These are phyloP conservation scores for Pleurozium schreberi DNA, from an alignment of 225 moss, liverwort and hornwort genomes.

Conservation along the genomic window DNA sequence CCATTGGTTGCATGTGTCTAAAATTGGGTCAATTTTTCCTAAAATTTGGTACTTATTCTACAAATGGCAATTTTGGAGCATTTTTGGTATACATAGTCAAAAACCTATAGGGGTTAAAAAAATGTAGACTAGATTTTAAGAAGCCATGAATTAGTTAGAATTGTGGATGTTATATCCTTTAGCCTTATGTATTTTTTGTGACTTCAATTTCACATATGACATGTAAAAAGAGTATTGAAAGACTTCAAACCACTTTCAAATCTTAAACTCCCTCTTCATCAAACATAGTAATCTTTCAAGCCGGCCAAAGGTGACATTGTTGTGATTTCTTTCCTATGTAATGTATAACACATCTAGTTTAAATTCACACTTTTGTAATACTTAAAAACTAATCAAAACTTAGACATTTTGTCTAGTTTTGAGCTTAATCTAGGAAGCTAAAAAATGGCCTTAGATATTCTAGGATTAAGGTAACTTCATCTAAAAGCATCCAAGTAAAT, in stretches of 20 bases:
- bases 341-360: not conserved
- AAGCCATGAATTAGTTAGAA: not conserved
- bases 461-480: not conserved
- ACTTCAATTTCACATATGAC: not conserved
- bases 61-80: too few species aligned
- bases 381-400: not conserved
- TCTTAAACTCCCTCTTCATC: too few species aligned
- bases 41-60: too few species aligned
- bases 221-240: not conserved
- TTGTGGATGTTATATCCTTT: not conserved
- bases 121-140: too few species aligned
- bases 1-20: too few species aligned
- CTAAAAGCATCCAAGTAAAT: not conserved
- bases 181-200: not conserved
- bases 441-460: not conserved
- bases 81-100: too few species aligned
- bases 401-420: not conserved
- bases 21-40: too few species aligned
- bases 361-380: rapidly evolving
- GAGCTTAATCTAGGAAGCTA: not conserved
- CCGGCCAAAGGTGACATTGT: not conserved
- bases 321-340: not conserved
- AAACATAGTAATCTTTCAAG: not conserved
- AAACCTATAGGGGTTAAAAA: too few species aligned
- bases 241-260: not conserved